Conservation (phyloP, 2,329 filamentous ascomycete genomes). For the Exophiala viscosa region DNA sequence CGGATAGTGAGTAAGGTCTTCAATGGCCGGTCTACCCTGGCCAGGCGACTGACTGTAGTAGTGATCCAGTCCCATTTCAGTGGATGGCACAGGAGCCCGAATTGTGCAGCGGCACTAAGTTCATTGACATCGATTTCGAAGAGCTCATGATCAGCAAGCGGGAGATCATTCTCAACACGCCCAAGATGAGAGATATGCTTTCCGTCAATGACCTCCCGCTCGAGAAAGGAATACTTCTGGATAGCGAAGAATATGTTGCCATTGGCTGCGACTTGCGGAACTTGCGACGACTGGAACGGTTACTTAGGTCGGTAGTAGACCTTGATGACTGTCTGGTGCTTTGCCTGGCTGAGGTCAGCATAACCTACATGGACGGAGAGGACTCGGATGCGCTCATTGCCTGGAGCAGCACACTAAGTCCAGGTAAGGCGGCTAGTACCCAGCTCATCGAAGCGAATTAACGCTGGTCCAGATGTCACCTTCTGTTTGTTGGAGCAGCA, state of each 20-base stretch:
- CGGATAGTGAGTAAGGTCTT: slow-evolving; percentile 28
- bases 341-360: slow-evolving; percentile 84
- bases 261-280: slow-evolving; percentile 54
- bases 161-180: slow-evolving; percentile 26
- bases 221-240: slow-evolving; percentile 18
- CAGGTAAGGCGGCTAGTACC: slow-evolving; percentile 51
- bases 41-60: slow-evolving; percentile 37
- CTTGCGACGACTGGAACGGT: slow-evolving; percentile 56
- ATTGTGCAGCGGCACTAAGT: slow-evolving; percentile 31
- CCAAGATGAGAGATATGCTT: slow-evolving; percentile 25
- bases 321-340: slow-evolving; percentile 61
- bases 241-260: slow-evolving; percentile 26
- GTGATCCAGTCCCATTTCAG: slow-evolving; percentile 84
- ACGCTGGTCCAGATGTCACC: slow-evolving; percentile 51
- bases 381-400: slow-evolving; percentile 69
- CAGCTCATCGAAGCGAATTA: not conserved
- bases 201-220: slow-evolving; percentile 4
- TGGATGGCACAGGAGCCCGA: slow-evolving; percentile 65
- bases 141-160: slow-evolving; percentile 28
- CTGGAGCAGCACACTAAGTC: slow-evolving; percentile 70
- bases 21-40: not conserved
- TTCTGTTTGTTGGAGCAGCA: slow-evolving; percentile 88
- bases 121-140: slow-evolving; percentile 29
- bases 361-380: slow-evolving; percentile 79
- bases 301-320: slow-evolving; percentile 58